Conservation (phyloP, 78 protist genomes). For the Dictyostelium firmibasis region DNA sequence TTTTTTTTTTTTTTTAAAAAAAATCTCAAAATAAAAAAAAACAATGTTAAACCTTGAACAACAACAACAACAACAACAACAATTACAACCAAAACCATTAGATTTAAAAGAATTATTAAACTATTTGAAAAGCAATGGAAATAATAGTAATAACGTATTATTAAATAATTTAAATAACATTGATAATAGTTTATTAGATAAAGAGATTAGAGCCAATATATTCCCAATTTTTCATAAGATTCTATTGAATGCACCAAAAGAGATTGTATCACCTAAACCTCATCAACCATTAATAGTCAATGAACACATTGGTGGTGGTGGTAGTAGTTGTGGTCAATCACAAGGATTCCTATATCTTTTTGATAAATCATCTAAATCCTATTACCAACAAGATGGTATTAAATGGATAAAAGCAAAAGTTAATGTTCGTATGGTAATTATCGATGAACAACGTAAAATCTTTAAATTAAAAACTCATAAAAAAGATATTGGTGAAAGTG, state of each 20-base stretch:
- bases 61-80: not conserved
- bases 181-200: slow-evolving; percentile 32
- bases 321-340: not conserved
- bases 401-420: slow-evolving; percentile 72
- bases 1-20: not conserved
- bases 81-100: not conserved
- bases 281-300: not conserved
- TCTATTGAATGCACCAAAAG: slow-evolving; percentile 8
- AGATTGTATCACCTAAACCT: not conserved
- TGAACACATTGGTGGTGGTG: not conserved
- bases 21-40: not conserved
- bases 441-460: slow-evolving; percentile 5
- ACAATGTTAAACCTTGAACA: not conserved
- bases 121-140: not conserved
- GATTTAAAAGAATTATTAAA: slow-evolving; percentile 12
- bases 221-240: slow-evolving; percentile 49
- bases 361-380: slow-evolving; percentile 23
- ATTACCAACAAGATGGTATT: slow-evolving; percentile 59
- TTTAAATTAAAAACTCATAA: slow-evolving; percentile 80
- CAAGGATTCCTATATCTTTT: slow-evolving; percentile 69
- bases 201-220: slow-evolving; percentile 37
- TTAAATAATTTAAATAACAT: not conserved
- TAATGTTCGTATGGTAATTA: slow-evolving; percentile 66
- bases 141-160: not conserved
- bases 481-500: slow-evolving; percentile 63